A percentile compares a stretch with the other conserved stretches of the same genome.
Conservation (phyloP, 345 rosid species). For the Balakata baccata region DNA sequence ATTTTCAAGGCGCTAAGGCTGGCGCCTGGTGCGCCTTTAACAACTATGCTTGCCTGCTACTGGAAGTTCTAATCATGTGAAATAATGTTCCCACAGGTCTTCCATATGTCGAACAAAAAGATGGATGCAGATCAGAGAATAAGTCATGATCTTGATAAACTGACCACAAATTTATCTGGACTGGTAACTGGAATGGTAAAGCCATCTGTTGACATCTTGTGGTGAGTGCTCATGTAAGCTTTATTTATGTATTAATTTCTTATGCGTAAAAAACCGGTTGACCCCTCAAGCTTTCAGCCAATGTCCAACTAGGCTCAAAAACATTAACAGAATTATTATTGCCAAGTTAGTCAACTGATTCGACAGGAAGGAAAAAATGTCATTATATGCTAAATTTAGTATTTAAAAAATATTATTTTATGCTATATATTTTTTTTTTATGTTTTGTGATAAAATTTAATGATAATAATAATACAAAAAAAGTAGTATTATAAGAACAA, state of each 20-base stretch:
- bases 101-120: conserved; percentile 77
- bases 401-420: too few relatives aligned
- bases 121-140: conserved; percentile 97
- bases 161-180: conserved; percentile 79
- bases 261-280: neutral
- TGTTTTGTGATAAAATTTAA: neutral
- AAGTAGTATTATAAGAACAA: neutral
- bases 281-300: neutral
- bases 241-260: neutral
- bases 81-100: conserved; percentile 47
- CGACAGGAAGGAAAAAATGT: neutral
- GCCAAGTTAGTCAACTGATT: neutral
- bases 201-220: conserved; percentile 91
- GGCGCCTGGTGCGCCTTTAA: too few relatives aligned
- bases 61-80: neutral
- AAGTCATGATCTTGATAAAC: conserved; percentile 87
- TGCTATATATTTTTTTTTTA: too few relatives aligned
- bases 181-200: conserved; percentile 97
- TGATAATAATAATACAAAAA: neutral
- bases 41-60: conserved; percentile 1
- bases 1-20: too few relatives aligned
- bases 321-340: neutral
- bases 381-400: neutral
- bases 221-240: conserved; percentile 50
- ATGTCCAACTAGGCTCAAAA: neutral